Evolutionary conservation across 305 asterid species (phyloP), one percentile per base, ranked within the genome.

Genomic region (Plantago coronopus): DNA sequence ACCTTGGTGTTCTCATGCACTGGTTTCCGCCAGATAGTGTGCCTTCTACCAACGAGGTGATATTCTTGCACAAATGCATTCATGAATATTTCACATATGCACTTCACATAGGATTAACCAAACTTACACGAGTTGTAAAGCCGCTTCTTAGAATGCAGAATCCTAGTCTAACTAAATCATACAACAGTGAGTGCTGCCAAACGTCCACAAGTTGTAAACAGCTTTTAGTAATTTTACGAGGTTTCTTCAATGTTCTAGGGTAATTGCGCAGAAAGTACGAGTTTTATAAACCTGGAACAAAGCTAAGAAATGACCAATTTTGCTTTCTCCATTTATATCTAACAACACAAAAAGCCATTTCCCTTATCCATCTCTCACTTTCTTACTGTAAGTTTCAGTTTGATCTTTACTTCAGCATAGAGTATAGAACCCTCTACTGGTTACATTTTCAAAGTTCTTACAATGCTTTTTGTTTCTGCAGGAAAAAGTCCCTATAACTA

Each of bases 11-110:
- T 66, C 83, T 86, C 40, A 83, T 91, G 93, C 95, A 65, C 69
- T 91, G 95, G 96, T 84, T 89, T 78, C 91, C 98, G 62, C 55
- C 89, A 29, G 96, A 91, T 46, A 78, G 49, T 69, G 78, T 14
- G 43, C 10, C 47, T 68, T 61, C 64, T 15, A 80, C 14, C 40
- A 74, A 64, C 59, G 91, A 86, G 96, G 98, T 91, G 17, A 38
- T 42, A 48, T 54, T 15, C 56, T 38, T 27, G 7, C 57, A 49
- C 71, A 16, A 12, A 22, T 17, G 23, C 44, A 45, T 19, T 42
- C 46, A 50, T 55, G 58, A 31, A 44, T 18, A 23, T 48, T 17
- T 38, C 29, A 18, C 22, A 21, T 46, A 25, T 51, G 20, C n/a
- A 43, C 60, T 21, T 25, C 17, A 7, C 0, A 17, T 29, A 1